These are phyloP conservation scores for Davidsoniella virescens DNA, from an alignment of 2,329 filamentous ascomycete species.

Conservation along the genomic window DNA sequence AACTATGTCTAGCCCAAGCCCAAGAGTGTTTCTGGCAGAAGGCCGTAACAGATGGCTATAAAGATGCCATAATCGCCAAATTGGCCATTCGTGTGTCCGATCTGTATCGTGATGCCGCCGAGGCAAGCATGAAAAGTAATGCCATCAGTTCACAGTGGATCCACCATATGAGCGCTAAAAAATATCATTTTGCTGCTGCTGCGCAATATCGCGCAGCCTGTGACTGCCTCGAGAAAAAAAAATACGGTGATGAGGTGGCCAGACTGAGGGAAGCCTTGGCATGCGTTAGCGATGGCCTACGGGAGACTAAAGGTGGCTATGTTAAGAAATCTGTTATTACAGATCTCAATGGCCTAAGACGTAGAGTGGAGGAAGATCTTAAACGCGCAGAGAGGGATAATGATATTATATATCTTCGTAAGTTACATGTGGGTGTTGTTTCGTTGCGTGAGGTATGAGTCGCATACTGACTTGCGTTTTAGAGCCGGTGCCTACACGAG, in stretches of 20 bases:
- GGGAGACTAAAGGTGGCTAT: conserved; percentile 56
- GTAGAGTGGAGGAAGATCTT: conserved; percentile 66
- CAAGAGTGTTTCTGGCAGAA: conserved; percentile 99
- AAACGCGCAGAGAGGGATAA: conserved; percentile 94
- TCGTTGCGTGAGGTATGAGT: not conserved
- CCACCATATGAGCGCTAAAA: conserved; percentile 91
- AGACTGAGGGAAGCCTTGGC: conserved; percentile 64
- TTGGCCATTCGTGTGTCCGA: conserved; percentile 81
- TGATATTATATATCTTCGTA: conserved; percentile 79
- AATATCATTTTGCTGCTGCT: conserved; percentile 90
- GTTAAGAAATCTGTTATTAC: conserved; percentile 67
- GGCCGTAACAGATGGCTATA: conserved; percentile 83
- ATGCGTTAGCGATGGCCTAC: conserved; percentile 74
- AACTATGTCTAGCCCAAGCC: conserved; percentile 77
- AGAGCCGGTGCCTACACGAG: conserved; percentile 70
- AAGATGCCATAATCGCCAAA: conserved; percentile 82
- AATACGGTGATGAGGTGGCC: conserved; percentile 90
- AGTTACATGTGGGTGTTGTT: conserved; percentile 15
- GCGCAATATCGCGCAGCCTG: conserved; percentile 85
- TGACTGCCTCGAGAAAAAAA: conserved; percentile 82
- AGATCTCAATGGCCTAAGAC: conserved; percentile 72
- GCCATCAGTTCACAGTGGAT: conserved; percentile 91
- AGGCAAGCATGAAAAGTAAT: conserved; percentile 76
- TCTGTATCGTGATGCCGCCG: conserved; percentile 69
- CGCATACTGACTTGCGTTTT: conserved; percentile 18